Evolutionary conservation across 2,329 filamentous ascomycete species (phyloP), one percentile per base, ranked within the genome.

Genomic region (Botrytis byssoidea): DNA sequence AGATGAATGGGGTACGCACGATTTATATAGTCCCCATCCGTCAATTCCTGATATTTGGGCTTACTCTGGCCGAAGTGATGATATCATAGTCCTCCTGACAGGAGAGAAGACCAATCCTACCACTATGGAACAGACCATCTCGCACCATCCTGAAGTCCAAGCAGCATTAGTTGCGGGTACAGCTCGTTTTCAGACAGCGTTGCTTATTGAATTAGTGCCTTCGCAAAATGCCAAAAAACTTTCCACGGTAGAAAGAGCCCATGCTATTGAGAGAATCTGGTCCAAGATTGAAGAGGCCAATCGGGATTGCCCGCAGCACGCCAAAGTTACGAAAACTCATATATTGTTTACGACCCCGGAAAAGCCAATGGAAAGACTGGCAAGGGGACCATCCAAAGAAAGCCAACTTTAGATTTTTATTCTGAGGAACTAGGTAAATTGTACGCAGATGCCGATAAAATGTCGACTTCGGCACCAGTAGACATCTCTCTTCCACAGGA

Each of bases 371-470:
- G 44, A 44, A 42, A 42, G 22, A 42, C 66, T 5, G 35, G 44
- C 14, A 69, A 69, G 51, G 66, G 66, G 12, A 69, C 12, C n/a
- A 22, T 69, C n/a, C 48, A 69, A 22, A 32, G 25, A 40, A 46
- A 32, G 18, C 35, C 32, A 22, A 22, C 66, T 42, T 57, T 42
- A 35, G 20, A 57, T 22, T 22, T 69, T 12, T 59, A 57, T 20
- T 14, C 29, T 32, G 32, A 1, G 5, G 48, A 69, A 20, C n/a
- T 59, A 25, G 46, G 59, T 57, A 20, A 20, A 29, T 29, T 69
- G 37, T 57, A 69, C 29, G 25, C 22, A 48, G 46, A 48, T 48
- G 46, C 46, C 8, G 46, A 48, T 2, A 6, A 48, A 48, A 10
- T 48, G 22, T 48, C 46, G 46, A 48, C 46, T 48, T 48, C 46